Evolutionary conservation across 2,329 filamentous ascomycete genomes (phyloP).

Genomic region (Rhynchosporium secalis): DNA sequence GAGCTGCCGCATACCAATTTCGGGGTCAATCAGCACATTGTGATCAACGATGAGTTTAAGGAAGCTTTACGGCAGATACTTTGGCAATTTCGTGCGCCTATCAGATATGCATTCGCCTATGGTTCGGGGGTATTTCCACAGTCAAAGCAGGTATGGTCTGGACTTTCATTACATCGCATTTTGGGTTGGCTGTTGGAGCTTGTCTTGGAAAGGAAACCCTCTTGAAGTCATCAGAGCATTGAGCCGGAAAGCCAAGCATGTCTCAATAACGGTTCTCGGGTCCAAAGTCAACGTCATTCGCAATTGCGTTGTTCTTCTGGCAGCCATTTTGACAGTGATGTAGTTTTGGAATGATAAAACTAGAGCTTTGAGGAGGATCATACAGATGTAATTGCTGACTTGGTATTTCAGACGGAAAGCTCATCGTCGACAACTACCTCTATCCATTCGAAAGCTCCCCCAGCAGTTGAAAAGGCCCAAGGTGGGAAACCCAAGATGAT

Average conservation of each 20-base stretch:
- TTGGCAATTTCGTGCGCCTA: conserved; percentile 89
- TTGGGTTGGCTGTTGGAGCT: no score
- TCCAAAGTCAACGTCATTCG: no score
- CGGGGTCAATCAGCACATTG: conserved; percentile 93
- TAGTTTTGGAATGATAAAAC: not conserved
- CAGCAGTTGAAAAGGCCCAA: conserved; percentile 80
- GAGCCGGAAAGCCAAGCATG: no score
- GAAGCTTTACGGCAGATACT: conserved; percentile 83
- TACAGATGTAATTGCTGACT: conserved; percentile 1
- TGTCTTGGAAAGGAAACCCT: not conserved
- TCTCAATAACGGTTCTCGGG: no score
- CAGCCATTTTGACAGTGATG: not conserved
- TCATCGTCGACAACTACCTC: conserved; percentile 55
- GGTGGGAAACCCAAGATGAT: conserved; percentile 93
- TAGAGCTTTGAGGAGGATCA: not conserved
- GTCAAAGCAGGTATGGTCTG: conserved; percentile 41
- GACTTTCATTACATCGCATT: not conserved
- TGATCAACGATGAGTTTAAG: conserved; percentile 94
- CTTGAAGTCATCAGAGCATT: not conserved
- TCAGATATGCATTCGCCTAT: conserved; percentile 96
- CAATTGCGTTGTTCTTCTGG: no score
- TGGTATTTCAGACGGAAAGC: conserved; percentile 35
- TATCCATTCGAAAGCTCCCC: conserved; percentile 79
- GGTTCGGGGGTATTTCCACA: conserved; percentile 96
- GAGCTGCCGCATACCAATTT: conserved; percentile 79